Conservation (phyloP, 2,329 filamentous ascomycete genomes). For the Septoria petroselini region DNA sequence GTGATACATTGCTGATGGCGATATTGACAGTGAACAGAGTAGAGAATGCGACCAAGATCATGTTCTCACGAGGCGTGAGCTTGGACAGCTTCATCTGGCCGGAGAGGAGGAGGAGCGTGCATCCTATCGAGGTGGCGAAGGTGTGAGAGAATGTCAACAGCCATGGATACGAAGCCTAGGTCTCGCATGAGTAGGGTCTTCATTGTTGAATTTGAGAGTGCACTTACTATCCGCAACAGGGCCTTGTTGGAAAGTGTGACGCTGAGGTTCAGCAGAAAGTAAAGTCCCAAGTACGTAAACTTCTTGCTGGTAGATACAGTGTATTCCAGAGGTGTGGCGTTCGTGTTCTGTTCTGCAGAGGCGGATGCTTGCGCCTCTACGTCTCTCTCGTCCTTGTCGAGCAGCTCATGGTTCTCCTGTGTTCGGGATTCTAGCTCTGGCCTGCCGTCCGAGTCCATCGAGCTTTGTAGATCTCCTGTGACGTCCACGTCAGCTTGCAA, state of each 20-base stretch:
- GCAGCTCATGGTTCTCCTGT: slow-evolving; percentile 20
- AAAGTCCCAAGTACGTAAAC: slow-evolving; percentile 35
- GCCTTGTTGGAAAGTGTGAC: slow-evolving; percentile 61
- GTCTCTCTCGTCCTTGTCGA: slow-evolving; percentile 20
- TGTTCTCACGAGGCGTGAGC: slow-evolving; percentile 53
- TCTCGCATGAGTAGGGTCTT: too few species aligned
- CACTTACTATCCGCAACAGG: slow-evolving; percentile 45
- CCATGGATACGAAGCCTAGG: slow-evolving; percentile 59
- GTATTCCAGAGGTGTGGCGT: slow-evolving; percentile 26
- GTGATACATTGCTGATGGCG: slow-evolving; percentile 60
- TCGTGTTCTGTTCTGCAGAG: background rate
- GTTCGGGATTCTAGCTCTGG: slow-evolving; percentile 8
- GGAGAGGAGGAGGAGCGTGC: slow-evolving; percentile 51
- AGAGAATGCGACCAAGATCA: slow-evolving; percentile 57
- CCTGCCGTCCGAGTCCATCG: slow-evolving; percentile 15
- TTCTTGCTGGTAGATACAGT: slow-evolving; percentile 29
- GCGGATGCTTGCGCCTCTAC: slow-evolving; percentile 14
- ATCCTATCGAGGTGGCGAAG: slow-evolving; percentile 55
- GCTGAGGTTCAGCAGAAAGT: slow-evolving; percentile 50
- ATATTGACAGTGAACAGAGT: slow-evolving; percentile 64
- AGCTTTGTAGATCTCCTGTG: slow-evolving; percentile 8
- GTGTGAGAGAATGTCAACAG: slow-evolving; percentile 60
- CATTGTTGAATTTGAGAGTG: background rate
- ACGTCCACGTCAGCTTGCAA: slow-evolving; percentile 6
- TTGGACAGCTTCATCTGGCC: slow-evolving; percentile 55